A percentile compares a stretch with the other conserved stretches of the same genome.
Evolutionary conservation across 129 eudicot genomes (phyloP).

Genomic region (Chrysanthemum lavandulifolium): DNA sequence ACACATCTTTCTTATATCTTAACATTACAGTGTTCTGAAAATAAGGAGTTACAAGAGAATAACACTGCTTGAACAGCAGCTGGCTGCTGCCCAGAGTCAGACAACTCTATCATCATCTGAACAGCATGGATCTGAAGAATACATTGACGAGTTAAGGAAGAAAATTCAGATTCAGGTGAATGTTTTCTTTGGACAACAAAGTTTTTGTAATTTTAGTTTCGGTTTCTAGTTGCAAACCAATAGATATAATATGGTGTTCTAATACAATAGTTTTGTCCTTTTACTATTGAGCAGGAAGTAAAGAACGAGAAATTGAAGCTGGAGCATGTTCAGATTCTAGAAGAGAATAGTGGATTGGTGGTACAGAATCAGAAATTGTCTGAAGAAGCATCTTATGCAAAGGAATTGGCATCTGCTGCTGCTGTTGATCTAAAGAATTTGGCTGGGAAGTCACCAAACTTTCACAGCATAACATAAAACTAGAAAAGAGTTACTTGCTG

Average conservation of each 20-base stretch:
- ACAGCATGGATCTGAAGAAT: constrained; percentile 46
- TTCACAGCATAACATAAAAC: constrained; percentile 71
- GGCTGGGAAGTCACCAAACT: constrained; percentile 92
- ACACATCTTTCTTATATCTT: constrained; percentile 14
- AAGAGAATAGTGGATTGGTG: constrained; percentile 83
- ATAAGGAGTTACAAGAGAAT: constrained; percentile 75
- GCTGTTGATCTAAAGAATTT: constrained; percentile 85
- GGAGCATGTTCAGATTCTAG: constrained; percentile 69
- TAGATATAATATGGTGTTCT: constrained; percentile 3
- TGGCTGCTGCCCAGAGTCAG: constrained; percentile 50
- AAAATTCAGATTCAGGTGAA: constrained; percentile 76
- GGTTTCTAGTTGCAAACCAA: constrained; percentile 5
- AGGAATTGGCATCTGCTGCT: constrained; percentile 95
- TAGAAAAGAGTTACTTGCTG: constrained; percentile 72
- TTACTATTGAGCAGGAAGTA: constrained; percentile 56
- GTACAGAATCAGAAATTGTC: constrained; percentile 88
- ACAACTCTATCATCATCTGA: constrained; percentile 37
- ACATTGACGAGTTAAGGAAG: constrained; percentile 61
- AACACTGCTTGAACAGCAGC: constrained; percentile 60
- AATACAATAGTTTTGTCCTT: constrained; percentile 6
- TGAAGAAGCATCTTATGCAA: constrained; percentile 97
- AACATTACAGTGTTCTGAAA: constrained; percentile 65
- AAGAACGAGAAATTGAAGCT: constrained; percentile 73
- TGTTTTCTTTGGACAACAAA: not conserved
- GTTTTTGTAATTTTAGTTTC: not conserved